Conservation (phyloP, 176 grass and related monocot species). For the Lolium perenne region DNA sequence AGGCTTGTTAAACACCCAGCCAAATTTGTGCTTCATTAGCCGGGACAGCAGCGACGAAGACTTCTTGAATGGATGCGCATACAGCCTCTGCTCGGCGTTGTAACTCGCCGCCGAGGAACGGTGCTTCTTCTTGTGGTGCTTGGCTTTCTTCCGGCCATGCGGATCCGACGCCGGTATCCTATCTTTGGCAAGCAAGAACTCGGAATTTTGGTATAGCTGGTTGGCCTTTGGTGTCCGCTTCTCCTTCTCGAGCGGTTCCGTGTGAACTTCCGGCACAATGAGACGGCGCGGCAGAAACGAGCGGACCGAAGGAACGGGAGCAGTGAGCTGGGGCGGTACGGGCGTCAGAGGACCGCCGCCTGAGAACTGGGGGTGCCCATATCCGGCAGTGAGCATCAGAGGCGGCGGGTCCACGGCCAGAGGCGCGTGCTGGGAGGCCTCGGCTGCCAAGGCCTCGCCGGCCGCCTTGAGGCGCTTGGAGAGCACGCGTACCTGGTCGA, state of each 20-base stretch:
- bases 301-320: slow-evolving; percentile 12
- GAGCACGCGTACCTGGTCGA: slow-evolving; percentile 81
- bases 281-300: slow-evolving; percentile 35
- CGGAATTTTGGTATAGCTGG: slow-evolving; percentile 72
- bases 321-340: slow-evolving; percentile 22
- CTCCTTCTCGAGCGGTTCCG: slow-evolving; percentile 79
- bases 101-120: slow-evolving; percentile 37
- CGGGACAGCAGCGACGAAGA: slow-evolving; percentile 66
- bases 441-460: slow-evolving; percentile 40
- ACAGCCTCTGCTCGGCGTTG: slow-evolving; percentile 57
- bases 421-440: slow-evolving; percentile 17
- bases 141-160: slow-evolving; percentile 68
- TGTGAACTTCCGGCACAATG: slow-evolving; percentile 57
- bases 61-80: slow-evolving; percentile 75
- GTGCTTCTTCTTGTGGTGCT: slow-evolving; percentile 68
- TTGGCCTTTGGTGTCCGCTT: slow-evolving; percentile 87
- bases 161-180: slow-evolving; percentile 64
- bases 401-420: not conserved
- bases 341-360: slow-evolving; percentile 47
- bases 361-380: slow-evolving; percentile 60
- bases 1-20: slow-evolving; percentile 95
- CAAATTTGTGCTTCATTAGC: slow-evolving; percentile 88
- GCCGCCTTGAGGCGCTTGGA: slow-evolving; percentile 58
- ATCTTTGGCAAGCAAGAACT: slow-evolving; percentile 92
- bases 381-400: slow-evolving; percentile 35